Evolutionary conservation across 163 green algal genomes (phyloP).

Genomic region (Scenedesmus sp.): DNA sequence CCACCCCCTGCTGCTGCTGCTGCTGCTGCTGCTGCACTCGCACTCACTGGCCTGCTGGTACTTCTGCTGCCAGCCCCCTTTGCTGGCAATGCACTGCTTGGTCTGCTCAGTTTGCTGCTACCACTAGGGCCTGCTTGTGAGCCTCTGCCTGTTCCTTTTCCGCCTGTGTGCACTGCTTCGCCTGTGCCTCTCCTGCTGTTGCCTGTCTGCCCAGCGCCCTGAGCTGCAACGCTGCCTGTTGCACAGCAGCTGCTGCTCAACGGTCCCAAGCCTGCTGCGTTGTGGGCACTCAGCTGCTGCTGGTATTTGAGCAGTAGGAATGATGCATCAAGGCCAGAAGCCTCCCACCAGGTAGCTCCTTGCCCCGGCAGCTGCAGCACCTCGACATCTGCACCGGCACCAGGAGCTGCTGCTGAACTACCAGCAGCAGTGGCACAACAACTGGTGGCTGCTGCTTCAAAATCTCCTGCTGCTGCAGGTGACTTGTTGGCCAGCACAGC

Average conservation of each 20-base stretch:
- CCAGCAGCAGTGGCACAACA: background rate
- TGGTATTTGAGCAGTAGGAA: conserved; percentile 37
- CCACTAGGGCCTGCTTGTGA: background rate
- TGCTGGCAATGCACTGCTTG: background rate
- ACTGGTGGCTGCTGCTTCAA: background rate
- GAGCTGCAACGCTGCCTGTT: background rate
- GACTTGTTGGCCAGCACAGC: background rate
- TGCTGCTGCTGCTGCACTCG: background rate
- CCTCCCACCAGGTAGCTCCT: conserved; percentile 29
- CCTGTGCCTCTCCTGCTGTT: conserved; percentile 9
- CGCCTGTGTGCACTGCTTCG: background rate
- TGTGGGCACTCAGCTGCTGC: background rate
- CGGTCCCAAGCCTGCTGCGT: background rate
- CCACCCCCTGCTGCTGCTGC: background rate
- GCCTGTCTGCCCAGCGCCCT: background rate
- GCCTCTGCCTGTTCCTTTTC: background rate
- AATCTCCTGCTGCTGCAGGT: background rate
- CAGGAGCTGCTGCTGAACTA: background rate
- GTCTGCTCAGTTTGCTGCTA: background rate
- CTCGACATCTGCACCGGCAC: background rate
- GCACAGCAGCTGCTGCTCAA: background rate
- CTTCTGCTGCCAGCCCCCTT: background rate
- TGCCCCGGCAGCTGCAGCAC: background rate
- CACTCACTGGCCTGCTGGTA: conserved; percentile 16
- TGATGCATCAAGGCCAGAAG: conserved; percentile 29